Evolutionary conservation across 192 early-diverging fungal species (phyloP).

Genomic region (Linderina pennispora): DNA sequence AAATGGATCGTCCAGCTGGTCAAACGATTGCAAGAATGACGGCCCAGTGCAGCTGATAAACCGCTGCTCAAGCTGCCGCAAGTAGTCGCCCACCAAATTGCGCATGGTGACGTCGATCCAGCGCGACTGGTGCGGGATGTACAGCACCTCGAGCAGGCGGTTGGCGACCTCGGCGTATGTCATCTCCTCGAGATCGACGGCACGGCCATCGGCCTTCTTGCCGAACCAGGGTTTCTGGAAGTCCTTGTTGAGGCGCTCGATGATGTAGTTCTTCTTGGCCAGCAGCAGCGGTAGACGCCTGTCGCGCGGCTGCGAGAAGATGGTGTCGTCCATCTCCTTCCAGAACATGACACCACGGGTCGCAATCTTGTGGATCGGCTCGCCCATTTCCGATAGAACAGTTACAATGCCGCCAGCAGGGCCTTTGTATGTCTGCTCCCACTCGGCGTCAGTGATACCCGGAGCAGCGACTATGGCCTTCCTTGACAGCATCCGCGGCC

Average conservation of each 20-base stretch:
- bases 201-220: constrained; percentile 58
- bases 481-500: constrained; percentile 66
- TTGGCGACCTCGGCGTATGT: constrained; percentile 76
- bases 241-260: constrained; percentile 75
- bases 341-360: constrained; percentile 79
- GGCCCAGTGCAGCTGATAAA: constrained; percentile 31
- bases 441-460: constrained; percentile 68
- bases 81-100: constrained; percentile 72
- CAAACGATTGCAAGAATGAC: neutral
- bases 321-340: constrained; percentile 84
- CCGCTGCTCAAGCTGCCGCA: constrained; percentile 79
- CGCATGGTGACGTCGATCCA: constrained; percentile 76
- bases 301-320: constrained; percentile 73
- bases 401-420: constrained; percentile 79
- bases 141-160: constrained; percentile 71
- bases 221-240: constrained; percentile 94
- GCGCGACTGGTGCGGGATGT: constrained; percentile 56
- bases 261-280: constrained; percentile 82
- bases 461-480: constrained; percentile 77
- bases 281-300: constrained; percentile 67
- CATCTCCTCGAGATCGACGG: constrained; percentile 77
- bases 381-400: constrained; percentile 81
- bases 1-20: neutral
- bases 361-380: constrained; percentile 89
- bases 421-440: constrained; percentile 84